These are phyloP conservation scores for Epichloe amarillans DNA, from an alignment of 2,329 filamentous ascomycete species.

Conservation along the genomic window DNA sequence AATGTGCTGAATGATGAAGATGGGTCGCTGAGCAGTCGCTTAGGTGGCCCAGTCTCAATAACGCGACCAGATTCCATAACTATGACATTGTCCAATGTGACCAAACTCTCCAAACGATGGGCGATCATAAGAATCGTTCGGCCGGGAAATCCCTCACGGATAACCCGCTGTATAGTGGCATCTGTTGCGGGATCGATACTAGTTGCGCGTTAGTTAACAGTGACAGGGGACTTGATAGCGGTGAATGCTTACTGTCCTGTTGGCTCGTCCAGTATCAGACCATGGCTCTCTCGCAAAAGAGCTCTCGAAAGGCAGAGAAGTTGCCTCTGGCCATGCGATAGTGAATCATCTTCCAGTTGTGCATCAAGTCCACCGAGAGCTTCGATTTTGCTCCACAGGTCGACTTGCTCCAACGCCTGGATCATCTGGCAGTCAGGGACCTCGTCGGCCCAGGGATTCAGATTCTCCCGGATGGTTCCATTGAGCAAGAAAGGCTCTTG, in stretches of 20 bases:
- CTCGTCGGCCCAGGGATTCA: too few species aligned
- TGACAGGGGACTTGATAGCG: too few species aligned
- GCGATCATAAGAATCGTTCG: neutral
- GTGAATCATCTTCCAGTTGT: neutral
- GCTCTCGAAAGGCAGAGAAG: slow-evolving; percentile 9
- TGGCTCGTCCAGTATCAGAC: slow-evolving; percentile 4
- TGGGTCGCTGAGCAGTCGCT: too few species aligned
- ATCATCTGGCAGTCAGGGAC: neutral
- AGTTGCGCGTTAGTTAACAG: neutral
- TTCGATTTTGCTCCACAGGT: slow-evolving; percentile 5
- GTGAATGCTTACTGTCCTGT: neutral
- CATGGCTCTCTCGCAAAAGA: neutral
- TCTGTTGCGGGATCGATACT: neutral
- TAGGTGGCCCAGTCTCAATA: too few species aligned
- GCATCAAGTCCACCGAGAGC: slow-evolving; percentile 5
- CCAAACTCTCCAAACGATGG: neutral
- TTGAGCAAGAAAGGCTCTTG: too few species aligned
- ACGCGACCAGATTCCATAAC: too few species aligned
- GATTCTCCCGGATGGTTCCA: too few species aligned
- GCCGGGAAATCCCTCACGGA: neutral
- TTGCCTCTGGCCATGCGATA: slow-evolving; percentile 10
- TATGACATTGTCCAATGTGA: too few species aligned
- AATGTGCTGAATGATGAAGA: too few species aligned
- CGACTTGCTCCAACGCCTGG: slow-evolving; percentile 5
- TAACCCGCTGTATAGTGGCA: neutral